Conservation (phyloP, 106 monocot species). For the Agapanthus africanus region DNA sequence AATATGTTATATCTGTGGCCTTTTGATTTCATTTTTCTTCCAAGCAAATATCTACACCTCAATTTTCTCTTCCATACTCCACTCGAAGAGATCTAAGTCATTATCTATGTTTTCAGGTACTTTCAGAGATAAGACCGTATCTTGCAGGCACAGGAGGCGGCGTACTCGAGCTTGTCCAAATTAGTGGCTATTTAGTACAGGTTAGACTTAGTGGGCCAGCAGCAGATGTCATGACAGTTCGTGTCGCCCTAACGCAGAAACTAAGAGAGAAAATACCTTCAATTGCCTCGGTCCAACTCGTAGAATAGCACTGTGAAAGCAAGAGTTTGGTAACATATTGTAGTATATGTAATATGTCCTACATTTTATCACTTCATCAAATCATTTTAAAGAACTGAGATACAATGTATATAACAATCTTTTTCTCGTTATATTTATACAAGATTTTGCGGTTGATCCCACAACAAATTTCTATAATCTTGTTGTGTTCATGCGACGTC, state of each 20-base stretch:
- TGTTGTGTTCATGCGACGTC: too few species aligned
- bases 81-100: background rate
- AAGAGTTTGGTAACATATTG: too few species aligned
- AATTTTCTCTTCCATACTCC: background rate
- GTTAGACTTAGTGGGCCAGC: slow-evolving; percentile 74
- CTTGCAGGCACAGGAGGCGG: slow-evolving; percentile 84
- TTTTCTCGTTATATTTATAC: background rate
- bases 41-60: too few species aligned
- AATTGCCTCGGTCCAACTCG: slow-evolving; percentile 71
- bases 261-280: slow-evolving; percentile 83
- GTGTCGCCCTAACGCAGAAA: slow-evolving; percentile 85
- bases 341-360: too few species aligned
- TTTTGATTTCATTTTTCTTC: too few species aligned
- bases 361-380: background rate
- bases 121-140: slow-evolving; percentile 89
- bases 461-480: too few species aligned
- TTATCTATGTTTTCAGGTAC: slow-evolving; percentile 75
- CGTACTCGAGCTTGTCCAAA: slow-evolving; percentile 60
- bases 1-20: too few species aligned
- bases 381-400: too few species aligned
- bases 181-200: slow-evolving; percentile 54
- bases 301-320: too few species aligned
- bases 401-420: background rate
- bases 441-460: too few species aligned
- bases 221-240: slow-evolving; percentile 82